A percentile compares a stretch with the other conserved stretches of the same genome.
Conservation (phyloP, 257 asterid species). For the Jaltomata sinuosa region DNA sequence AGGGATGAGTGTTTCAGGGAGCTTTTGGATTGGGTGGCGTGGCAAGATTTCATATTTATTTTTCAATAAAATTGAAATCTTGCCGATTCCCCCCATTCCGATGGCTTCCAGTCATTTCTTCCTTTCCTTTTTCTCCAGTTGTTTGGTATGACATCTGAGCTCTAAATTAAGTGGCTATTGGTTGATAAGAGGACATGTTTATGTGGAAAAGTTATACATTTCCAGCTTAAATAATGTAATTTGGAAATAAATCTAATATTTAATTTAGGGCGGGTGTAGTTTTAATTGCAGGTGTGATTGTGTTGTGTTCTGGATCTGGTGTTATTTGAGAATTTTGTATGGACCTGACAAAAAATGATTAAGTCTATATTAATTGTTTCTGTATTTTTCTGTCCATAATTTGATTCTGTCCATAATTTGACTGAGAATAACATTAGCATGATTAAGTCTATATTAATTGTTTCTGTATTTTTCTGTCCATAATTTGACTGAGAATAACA, state of each 20-base stretch:
- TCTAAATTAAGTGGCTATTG: neutral
- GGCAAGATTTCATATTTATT: neutral
- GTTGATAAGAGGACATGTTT: neutral
- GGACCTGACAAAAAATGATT: neutral
- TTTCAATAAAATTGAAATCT: neutral
- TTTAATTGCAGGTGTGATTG: neutral
- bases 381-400: no score
- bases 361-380: no score
- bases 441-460: neutral
- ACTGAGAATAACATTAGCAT: no score
- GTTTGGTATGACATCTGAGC: neutral
- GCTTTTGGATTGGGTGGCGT: neutral
- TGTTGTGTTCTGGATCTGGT: neutral
- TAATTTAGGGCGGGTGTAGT: no score
- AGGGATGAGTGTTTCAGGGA: neutral
- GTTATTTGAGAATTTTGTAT: neutral
- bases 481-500: neutral
- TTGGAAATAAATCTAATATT: neutral
- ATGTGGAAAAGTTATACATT: neutral
- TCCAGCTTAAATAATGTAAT: neutral
- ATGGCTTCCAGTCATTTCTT: neutral
- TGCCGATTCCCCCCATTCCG: neutral
- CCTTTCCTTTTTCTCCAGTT: neutral
- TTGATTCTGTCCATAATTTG: no score
- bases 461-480: neutral